A percentile compares a stretch with the other conserved stretches of the same genome.
Evolutionary conservation across 1,139 yeast species (phyloP).

Genomic region (Scheffersomyces stambukii): DNA sequence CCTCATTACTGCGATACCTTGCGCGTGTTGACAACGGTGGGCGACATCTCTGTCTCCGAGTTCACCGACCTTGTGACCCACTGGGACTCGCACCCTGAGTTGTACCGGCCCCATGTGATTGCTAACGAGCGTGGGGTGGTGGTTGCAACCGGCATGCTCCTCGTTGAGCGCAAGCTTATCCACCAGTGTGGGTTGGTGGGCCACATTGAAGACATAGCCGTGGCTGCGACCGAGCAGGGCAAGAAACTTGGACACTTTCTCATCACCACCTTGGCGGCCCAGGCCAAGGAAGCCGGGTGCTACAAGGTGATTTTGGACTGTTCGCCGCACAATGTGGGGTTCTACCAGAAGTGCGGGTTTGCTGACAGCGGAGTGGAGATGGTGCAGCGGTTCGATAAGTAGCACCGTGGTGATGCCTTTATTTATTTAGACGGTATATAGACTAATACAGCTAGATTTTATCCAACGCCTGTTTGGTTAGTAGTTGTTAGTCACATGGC

Average conservation of each 20-base stretch:
- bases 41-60: slow-evolving; percentile 40
- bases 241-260: slow-evolving; percentile 68
- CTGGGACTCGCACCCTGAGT: slow-evolving; percentile 44
- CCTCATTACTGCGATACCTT: slow-evolving; percentile 46
- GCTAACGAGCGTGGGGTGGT: slow-evolving; percentile 43
- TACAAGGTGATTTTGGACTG: slow-evolving; percentile 92
- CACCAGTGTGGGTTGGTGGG: slow-evolving; percentile 86
- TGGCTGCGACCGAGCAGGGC: slow-evolving; percentile 73
- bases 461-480: slow-evolving; percentile 30
- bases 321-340: slow-evolving; percentile 71
- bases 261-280: slow-evolving; percentile 56
- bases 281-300: slow-evolving; percentile 63
- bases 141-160: slow-evolving; percentile 45
- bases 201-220: slow-evolving; percentile 94
- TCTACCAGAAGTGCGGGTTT: slow-evolving; percentile 85
- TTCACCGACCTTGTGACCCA: slow-evolving; percentile 42
- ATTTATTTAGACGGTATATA: neutral
- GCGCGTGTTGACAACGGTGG: slow-evolving; percentile 60
- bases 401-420: too few relatives aligned
- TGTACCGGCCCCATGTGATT: slow-evolving; percentile 62
- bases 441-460: slow-evolving; percentile 16
- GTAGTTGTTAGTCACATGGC: slow-evolving; percentile 7
- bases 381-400: slow-evolving; percentile 43
- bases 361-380: slow-evolving; percentile 69
- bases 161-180: slow-evolving; percentile 59